These are phyloP conservation scores for Bertia moriformis DNA, from an alignment of 2,329 filamentous ascomycete genomes.

Conservation along the genomic window DNA sequence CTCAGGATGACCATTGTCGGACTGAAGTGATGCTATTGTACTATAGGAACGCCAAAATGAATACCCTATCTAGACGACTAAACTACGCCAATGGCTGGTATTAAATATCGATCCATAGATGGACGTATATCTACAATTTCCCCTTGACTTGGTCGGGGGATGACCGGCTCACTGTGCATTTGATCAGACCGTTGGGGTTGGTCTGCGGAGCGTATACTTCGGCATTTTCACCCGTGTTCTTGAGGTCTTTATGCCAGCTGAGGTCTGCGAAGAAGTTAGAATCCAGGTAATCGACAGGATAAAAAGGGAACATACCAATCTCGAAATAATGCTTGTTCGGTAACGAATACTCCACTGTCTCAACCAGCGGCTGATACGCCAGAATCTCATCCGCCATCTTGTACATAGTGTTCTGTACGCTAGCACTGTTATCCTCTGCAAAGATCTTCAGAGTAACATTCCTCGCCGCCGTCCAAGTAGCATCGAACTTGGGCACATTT, in stretches of 20 bases:
- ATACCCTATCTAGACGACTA: too few relatives aligned
- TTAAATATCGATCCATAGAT: too few relatives aligned
- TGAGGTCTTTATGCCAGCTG: conserved; percentile 87
- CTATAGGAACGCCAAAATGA: not conserved
- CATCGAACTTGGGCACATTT: conserved; percentile 55
- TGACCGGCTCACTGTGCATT: conserved; percentile 66
- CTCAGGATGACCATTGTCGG: not conserved
- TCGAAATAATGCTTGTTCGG: conserved; percentile 99
- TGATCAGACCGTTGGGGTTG: conserved; percentile 86
- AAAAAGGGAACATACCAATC: conserved; percentile 45
- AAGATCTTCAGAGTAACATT: conserved; percentile 83
- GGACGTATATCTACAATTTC: not conserved
- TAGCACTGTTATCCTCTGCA: conserved; percentile 77
- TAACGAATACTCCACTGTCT: conserved; percentile 65
- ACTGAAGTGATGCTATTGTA: not conserved
- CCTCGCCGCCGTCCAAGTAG: conserved; percentile 64
- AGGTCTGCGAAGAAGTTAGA: conserved; percentile 44
- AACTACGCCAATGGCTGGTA: too few relatives aligned
- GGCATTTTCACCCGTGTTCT: conserved; percentile 91
- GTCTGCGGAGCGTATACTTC: conserved; percentile 91
- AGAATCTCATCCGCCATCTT: conserved; percentile 90
- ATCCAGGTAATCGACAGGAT: not conserved
- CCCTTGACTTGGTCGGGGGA: not conserved
- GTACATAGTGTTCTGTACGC: conserved; percentile 96
- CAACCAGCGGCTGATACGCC: conserved; percentile 55